These are phyloP conservation scores for Bothriochloa decipiens DNA, from an alignment of 176 grass and related monocot genomes.

Conservation along the genomic window DNA sequence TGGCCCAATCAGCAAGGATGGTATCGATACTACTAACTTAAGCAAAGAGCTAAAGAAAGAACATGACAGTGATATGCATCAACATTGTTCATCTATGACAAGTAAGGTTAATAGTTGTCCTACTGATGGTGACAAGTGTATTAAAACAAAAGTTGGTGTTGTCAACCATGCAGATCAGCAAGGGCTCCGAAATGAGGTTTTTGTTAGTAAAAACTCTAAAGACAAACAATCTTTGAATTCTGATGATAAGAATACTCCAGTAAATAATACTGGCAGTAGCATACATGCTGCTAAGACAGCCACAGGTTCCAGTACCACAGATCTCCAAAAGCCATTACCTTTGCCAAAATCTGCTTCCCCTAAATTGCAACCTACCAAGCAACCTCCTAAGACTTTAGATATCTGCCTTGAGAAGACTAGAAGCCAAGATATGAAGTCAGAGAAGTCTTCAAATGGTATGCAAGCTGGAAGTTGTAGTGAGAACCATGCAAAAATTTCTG, in stretches of 20 bases:
- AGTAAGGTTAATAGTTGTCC: slow-evolving; percentile 17
- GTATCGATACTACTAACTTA: neutral
- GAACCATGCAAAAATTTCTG: slow-evolving; percentile 28
- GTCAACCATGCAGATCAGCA: neutral
- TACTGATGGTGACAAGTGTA: slow-evolving; percentile 15
- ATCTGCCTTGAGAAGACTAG: slow-evolving; percentile 33
- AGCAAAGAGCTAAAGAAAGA: slow-evolving; percentile 37
- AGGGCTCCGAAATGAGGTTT: slow-evolving; percentile 22
- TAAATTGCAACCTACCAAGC: slow-evolving; percentile 29
- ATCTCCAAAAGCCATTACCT: slow-evolving; percentile 22
- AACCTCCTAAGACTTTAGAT: slow-evolving; percentile 11
- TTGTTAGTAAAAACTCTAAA: slow-evolving; percentile 26
- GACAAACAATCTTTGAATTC: slow-evolving; percentile 36
- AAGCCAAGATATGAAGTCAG: slow-evolving; percentile 35
- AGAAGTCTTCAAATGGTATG: slow-evolving; percentile 44
- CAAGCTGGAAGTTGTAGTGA: slow-evolving; percentile 32
- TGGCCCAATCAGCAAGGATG: slow-evolving; percentile 1
- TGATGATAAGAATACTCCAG: neutral
- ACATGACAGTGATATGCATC: slow-evolving; percentile 3
- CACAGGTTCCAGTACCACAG: slow-evolving; percentile 22
- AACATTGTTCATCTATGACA: slow-evolving; percentile 40
- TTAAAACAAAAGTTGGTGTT: slow-evolving; percentile 15
- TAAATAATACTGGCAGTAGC: neutral
- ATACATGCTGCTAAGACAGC: slow-evolving; percentile 20
- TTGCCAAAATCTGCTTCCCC: slow-evolving; percentile 30